These are phyloP conservation scores for Chaetomiaceae sp. DNA, from an alignment of 2,329 filamentous ascomycete genomes.

Conservation along the genomic window DNA sequence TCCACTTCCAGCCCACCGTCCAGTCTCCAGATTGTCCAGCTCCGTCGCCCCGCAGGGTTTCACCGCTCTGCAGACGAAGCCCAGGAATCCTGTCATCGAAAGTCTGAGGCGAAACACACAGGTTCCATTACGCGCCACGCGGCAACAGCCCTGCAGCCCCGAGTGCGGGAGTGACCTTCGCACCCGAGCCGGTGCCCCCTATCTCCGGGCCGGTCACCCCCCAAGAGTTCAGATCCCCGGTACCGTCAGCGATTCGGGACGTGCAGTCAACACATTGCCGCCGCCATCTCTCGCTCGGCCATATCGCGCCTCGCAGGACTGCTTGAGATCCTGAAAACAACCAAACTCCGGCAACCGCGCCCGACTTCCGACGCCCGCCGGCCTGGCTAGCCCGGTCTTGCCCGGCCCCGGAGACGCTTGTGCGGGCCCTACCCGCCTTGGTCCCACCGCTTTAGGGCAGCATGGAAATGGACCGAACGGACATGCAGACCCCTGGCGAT, in stretches of 20 bases:
- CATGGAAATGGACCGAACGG: conserved; percentile 41
- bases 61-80: conserved; percentile 1
- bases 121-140: conserved; percentile 5
- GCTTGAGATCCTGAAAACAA: too few species aligned
- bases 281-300: too few species aligned
- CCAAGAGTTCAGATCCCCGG: too few species aligned
- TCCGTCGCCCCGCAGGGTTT: neutral
- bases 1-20: too few species aligned
- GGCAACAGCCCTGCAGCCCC: conserved; percentile 3
- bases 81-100: neutral
- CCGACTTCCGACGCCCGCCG: neutral
- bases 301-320: too few species aligned
- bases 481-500: conserved; percentile 41
- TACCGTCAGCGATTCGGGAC: too few species aligned
- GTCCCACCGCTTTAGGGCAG: conserved; percentile 23
- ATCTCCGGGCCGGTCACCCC: conserved; percentile 4
- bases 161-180: neutral
- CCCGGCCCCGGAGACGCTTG: conserved; percentile 7
- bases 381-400: neutral
- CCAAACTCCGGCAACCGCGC: too few species aligned
- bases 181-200: conserved; percentile 3
- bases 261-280: too few species aligned
- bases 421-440: conserved; percentile 2
- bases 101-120: neutral
- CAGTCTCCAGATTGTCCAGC: too few species aligned